phyloP scores from a whole-genome alignment of 305 asterid species.

The Fraxinus albicans region DNA sequence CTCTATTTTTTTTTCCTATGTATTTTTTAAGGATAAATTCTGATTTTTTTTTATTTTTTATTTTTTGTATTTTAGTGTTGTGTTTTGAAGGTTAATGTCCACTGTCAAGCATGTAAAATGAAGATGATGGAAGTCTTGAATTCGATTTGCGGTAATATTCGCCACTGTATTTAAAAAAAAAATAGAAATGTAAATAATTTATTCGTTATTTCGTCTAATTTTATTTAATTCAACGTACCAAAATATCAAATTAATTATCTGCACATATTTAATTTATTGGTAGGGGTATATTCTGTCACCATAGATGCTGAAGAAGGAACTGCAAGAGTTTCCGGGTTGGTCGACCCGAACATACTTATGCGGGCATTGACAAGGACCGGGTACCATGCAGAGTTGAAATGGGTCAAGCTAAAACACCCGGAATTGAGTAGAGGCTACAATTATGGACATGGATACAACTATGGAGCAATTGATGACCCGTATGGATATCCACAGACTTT shows the following conservation, averaged over 20 bases:
- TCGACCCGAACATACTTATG: constrained; percentile 49
- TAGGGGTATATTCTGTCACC: constrained; percentile 46
- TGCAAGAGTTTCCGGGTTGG: constrained; percentile 36
- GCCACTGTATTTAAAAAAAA: background rate
- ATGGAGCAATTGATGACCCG: background rate
- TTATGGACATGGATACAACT: background rate
- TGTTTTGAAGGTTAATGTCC: background rate
- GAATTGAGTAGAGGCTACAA: constrained; percentile 21
- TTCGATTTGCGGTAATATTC: background rate
- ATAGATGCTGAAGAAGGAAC: constrained; percentile 43
- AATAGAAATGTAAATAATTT: background rate
- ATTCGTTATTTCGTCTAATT: background rate
- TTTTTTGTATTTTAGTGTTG: background rate
- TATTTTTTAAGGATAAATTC: background rate
- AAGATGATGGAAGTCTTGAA: background rate
- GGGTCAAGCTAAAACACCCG: background rate
- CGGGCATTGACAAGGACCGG: background rate
- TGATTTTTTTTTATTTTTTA: no score
- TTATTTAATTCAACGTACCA: background rate
- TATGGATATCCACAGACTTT: background rate
- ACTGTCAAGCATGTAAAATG: background rate
- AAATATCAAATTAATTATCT: no score
- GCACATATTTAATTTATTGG: no score
- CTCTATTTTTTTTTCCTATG: background rate
- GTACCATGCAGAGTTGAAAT: background rate